Evolutionary conservation across 768 basidiomycete species (phyloP), one percentile per base, ranked within the genome.

Genomic region (Gloeopeniophorella convolvens): DNA sequence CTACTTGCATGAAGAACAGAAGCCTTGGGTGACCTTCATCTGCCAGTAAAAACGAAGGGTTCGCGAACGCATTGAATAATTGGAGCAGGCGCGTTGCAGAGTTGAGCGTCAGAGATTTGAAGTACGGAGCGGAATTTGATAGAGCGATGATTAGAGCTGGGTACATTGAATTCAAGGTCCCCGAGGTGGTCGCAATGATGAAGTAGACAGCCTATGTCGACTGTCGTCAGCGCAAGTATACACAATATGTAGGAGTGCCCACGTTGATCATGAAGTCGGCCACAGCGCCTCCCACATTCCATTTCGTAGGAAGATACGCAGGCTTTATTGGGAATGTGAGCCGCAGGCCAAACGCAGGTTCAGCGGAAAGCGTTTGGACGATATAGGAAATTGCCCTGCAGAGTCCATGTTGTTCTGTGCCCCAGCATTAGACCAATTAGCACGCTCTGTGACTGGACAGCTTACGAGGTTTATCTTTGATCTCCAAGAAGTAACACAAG

Each of bases 21-120:
- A 97, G 69, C 54, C 96, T 71, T 1, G 96, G 96, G 62, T 97
- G 92, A 6, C 94, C 91, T 66, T 97, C 96, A 55, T 98, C 96
- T 3, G 89, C 83, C 16, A 99, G 69, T 28, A 98, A 70, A 66
- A 97, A 97, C 2, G 82, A 70, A 0, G 96, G 89, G 51, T 85
- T 89, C 5, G 91, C 84, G 63, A 99, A 95, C 0, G 95, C 90
- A 24, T 78, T 83, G 68, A 96, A 91, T 5, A 98, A 76, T 65
- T 96, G 92, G 30, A 94, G 64, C 6, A 99, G 74, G 15, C 89
- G 77, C 5, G 88, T 85, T 3, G 92, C 86, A 11, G 91, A 82
- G 27, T 83, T 80, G 41, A 92, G 79, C 33, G 83, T 82, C 18
- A 96, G 72, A 56, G 86, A 78, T 66, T 82, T 84, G 59, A 96